Percentiles rank a stretch among this genome's conserved stretches.
Conservation (phyloP, 2,329 filamentous ascomycete genomes). For the Fusarium zealandicum region DNA sequence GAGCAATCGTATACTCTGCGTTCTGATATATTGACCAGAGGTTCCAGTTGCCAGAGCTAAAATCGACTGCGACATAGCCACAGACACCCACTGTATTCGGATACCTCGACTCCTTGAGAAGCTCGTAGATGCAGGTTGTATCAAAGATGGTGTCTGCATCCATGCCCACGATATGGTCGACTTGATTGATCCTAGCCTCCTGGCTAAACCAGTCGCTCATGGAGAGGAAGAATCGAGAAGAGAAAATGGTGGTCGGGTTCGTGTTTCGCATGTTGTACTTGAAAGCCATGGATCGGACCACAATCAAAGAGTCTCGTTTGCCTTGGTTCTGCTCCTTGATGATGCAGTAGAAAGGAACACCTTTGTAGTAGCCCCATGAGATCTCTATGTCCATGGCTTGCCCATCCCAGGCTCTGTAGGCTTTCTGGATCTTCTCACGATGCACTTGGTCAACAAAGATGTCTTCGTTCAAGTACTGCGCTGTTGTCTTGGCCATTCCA, state of each 20-base stretch:
- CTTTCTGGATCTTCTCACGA: conserved; percentile 42
- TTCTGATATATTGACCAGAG: conserved; percentile 39
- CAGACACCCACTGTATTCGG: conserved; percentile 52
- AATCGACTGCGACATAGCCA: conserved; percentile 47
- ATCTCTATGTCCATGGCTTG: conserved; percentile 49
- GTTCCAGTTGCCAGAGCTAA: conserved; percentile 36
- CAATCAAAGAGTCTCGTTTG: conserved; percentile 52
- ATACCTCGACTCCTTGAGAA: conserved; percentile 46
- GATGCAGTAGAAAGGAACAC: conserved; percentile 51
- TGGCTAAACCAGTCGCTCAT: conserved; percentile 45
- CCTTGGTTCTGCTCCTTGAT: conserved; percentile 54
- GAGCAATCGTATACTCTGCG: conserved; percentile 39
- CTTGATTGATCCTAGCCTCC: conserved; percentile 41
- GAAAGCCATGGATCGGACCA: conserved; percentile 51
- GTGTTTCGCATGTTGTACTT: conserved; percentile 51
- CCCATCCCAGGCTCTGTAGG: conserved; percentile 50
- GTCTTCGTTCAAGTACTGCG: conserved; percentile 50
- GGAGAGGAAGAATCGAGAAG: conserved; percentile 45
- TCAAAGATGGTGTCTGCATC: conserved; percentile 52
- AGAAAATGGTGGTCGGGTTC: conserved; percentile 48
- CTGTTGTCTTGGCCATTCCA: conserved; percentile 35
- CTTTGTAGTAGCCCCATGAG: conserved; percentile 49
- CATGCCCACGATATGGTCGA: conserved; percentile 51
- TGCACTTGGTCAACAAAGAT: conserved; percentile 45
- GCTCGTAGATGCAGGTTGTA: conserved; percentile 47